A percentile compares a stretch with the other conserved stretches of the same genome.
Evolutionary conservation across 148 eudicot genomes (phyloP).

Genomic region (Cornus florida): DNA sequence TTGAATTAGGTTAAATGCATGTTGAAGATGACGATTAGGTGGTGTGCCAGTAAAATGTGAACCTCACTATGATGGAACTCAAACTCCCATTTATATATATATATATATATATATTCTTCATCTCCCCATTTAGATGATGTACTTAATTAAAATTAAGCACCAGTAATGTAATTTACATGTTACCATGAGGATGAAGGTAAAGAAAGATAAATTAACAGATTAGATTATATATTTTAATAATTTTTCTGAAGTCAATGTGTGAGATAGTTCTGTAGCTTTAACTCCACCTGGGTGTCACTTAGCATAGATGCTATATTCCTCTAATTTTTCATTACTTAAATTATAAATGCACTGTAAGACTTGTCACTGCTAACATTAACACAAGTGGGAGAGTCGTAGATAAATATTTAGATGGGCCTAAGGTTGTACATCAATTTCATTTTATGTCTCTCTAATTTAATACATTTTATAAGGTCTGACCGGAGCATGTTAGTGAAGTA

Average conservation of each 20-base stretch:
- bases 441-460: neutral
- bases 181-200: neutral
- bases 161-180: neutral
- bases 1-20: too few relatives aligned
- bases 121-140: too few relatives aligned
- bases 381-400: neutral
- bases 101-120: too few relatives aligned
- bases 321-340: conserved; percentile 3
- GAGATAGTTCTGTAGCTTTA: conserved; percentile 8
- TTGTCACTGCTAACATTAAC: neutral
- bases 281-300: conserved; percentile 37
- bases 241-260: conserved; percentile 22
- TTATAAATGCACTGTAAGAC: neutral
- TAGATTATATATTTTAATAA: neutral
- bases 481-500: conserved; percentile 36
- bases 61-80: too few relatives aligned
- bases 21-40: too few relatives aligned
- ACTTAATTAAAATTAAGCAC: neutral
- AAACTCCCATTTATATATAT: too few relatives aligned
- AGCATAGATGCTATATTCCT: conserved; percentile 31
- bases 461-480: conserved; percentile 16
- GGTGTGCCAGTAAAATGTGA: too few relatives aligned
- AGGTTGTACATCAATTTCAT: neutral
- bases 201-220: too few relatives aligned
- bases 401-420: neutral